These are phyloP conservation scores for Chiua virens DNA, from an alignment of 768 basidiomycete species.

Conservation along the genomic window DNA sequence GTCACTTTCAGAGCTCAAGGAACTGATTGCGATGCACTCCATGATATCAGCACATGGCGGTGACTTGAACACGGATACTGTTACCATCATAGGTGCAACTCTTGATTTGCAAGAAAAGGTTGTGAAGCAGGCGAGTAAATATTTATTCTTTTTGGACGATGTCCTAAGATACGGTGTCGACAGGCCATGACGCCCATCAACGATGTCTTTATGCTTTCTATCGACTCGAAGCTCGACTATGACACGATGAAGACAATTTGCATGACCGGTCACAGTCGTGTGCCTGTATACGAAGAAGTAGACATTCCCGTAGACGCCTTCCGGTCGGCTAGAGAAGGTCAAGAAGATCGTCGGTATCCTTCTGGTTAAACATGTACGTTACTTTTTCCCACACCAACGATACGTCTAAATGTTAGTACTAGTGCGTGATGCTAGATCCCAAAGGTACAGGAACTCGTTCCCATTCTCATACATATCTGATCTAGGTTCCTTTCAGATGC, in stretches of 20 bases:
- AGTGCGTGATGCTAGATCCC: conserved; percentile 83
- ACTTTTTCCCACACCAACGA: not conserved
- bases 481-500: conserved; percentile 50
- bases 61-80: conserved; percentile 83
- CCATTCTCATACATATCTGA: not conserved
- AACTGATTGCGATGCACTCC: conserved; percentile 87
- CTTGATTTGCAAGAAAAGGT: conserved; percentile 89
- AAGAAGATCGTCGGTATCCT: conserved; percentile 87
- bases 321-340: conserved; percentile 47
- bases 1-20: conserved; percentile 64
- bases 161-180: not conserved
- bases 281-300: conserved; percentile 80
- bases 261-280: conserved; percentile 78
- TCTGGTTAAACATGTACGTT: conserved; percentile 71
- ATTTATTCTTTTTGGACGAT: not conserved
- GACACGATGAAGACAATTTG: conserved; percentile 74
- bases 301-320: conserved; percentile 49
- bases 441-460: conserved; percentile 47
- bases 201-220: conserved; percentile 84
- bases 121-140: conserved; percentile 52
- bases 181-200: conserved; percentile 82
- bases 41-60: conserved; percentile 73
- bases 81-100: conserved; percentile 86
- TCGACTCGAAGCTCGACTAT: conserved; percentile 81
- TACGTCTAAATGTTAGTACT: not conserved